Evolutionary conservation across 1,284 basidiomycete genomes (phyloP), one percentile per base, ranked within the genome.

Genomic region (Ustilago tritici): DNA sequence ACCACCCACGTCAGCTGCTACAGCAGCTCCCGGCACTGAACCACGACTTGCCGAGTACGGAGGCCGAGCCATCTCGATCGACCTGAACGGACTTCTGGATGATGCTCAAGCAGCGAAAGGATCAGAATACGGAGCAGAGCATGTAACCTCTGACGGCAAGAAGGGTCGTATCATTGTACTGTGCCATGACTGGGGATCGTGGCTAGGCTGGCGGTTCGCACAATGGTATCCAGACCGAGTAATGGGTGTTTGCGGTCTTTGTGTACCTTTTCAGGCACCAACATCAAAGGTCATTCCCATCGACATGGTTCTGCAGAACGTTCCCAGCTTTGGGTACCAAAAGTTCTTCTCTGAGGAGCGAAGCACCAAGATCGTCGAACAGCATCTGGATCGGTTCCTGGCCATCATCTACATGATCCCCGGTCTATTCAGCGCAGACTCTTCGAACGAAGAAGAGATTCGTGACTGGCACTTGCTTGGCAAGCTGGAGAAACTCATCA

Each of bases 181-280:
- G 14, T 69, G 67, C 43, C 81, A 83, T 52, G 81, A 83, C 61
- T 83, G 81, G 81, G 81, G 81, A 36, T 71, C 75, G 8, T 81
- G 72, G 67, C 65, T 83, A 11, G 70, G 74, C 3, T 83, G 81
- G 81, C 70, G 70, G 28, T 73, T 79, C 23, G 79, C 74, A 1
- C 73, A 73, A 55, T 77, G 76, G 70, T 67, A 72, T 34, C 77
- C 79, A 3, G 55, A 79, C 38, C 46, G 79, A 10, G 57, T 80
- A 28, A 67, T 82, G 68, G 81, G 81, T 38, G 78, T 82, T 28
- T 72, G 73, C 46, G 73, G 79, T 15, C 64, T 81, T 12, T 76
- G 73, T 56, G 79, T 81, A 2, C 79, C 77, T 8, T 81, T 77
- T 57, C 66, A 70, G 46, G 60, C 71, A 0, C 79, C 79, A 2